Conservation (phyloP, 129 eudicot genomes). For the Saposhnikovia divaricata region DNA sequence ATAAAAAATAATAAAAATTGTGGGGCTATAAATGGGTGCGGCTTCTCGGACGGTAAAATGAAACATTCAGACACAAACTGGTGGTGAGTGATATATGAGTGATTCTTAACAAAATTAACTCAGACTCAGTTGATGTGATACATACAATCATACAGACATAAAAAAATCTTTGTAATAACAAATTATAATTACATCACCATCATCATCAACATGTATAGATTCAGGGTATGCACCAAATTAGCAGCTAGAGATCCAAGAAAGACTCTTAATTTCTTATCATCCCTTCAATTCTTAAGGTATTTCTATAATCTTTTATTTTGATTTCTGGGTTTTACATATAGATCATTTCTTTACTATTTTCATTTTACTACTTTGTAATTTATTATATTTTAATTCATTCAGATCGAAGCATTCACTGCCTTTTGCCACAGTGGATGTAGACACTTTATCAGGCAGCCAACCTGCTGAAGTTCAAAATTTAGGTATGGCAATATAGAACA, state of each 20-base stretch:
- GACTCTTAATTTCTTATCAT: constrained; percentile 18
- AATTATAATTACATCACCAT: too few relatives aligned
- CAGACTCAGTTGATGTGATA: neutral
- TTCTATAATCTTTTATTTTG: neutral
- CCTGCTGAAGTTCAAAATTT: constrained; percentile 91
- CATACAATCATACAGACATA: too few relatives aligned
- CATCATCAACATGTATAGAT: constrained; percentile 21
- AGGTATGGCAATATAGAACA: constrained; percentile 33
- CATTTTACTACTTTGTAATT: too few relatives aligned
- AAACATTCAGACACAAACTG: neutral
- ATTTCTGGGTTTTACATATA: neutral
- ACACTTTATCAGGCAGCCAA: constrained; percentile 69
- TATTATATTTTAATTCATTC: constrained; percentile 29
- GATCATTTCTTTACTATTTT: neutral
- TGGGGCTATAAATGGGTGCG: neutral
- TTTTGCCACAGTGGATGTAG: constrained; percentile 78
- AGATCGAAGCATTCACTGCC: constrained; percentile 59
- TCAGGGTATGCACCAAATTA: constrained; percentile 18
- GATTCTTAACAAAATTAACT: neutral
- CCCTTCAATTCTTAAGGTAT: constrained; percentile 31
- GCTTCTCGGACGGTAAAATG: neutral
- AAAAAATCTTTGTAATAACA: neutral
- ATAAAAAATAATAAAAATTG: too few relatives aligned
- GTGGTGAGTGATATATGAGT: neutral
- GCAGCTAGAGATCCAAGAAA: constrained; percentile 18